Evolutionary conservation across 139 green algal genomes (phyloP).

Genomic region (Chloropicon primus): DNA sequence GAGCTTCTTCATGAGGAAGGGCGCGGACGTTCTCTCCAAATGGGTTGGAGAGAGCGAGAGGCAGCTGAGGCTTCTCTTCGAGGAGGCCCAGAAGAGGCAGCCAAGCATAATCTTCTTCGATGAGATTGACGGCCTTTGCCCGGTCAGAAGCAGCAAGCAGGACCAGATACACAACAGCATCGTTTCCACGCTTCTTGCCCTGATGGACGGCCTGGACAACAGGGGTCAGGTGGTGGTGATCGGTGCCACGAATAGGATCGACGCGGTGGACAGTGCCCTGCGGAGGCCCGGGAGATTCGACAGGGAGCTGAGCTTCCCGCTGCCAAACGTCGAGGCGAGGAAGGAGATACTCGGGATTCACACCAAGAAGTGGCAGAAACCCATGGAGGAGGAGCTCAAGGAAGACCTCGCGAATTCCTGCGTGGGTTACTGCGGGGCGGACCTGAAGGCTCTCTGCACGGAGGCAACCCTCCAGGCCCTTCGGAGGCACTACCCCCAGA

Average conservation of each 20-base stretch:
- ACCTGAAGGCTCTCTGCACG: conserved; percentile 87
- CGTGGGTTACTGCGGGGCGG: conserved; percentile 84
- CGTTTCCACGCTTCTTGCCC: conserved; percentile 81
- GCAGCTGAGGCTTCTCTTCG: conserved; percentile 83
- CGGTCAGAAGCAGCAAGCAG: conserved; percentile 65
- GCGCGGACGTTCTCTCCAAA: conserved; percentile 83
- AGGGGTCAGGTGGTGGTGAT: conserved; percentile 61
- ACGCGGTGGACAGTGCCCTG: conserved; percentile 59
- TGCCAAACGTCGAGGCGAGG: conserved; percentile 46
- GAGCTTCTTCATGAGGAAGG: conserved; percentile 94
- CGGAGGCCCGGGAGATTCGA: conserved; percentile 59
- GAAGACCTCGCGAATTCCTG: conserved; percentile 48
- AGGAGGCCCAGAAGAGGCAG: conserved; percentile 58
- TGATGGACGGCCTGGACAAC: conserved; percentile 89
- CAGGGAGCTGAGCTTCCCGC: conserved; percentile 57
- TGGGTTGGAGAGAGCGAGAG: conserved; percentile 92
- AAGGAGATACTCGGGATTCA: conserved; percentile 81
- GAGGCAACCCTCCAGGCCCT: conserved; percentile 80
- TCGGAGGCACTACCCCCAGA: conserved; percentile 71
- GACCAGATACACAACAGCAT: conserved; percentile 97
- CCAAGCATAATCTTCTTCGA: conserved; percentile 81
- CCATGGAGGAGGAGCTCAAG: conserved; percentile 32
- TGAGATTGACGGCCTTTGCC: conserved; percentile 69
- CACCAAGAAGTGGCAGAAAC: conserved; percentile 59
- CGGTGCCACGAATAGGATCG: conserved; percentile 60